phyloP scores from a whole-genome alignment of 1,284 basidiomycete genomes.

The Ceratobasidium sp. region DNA sequence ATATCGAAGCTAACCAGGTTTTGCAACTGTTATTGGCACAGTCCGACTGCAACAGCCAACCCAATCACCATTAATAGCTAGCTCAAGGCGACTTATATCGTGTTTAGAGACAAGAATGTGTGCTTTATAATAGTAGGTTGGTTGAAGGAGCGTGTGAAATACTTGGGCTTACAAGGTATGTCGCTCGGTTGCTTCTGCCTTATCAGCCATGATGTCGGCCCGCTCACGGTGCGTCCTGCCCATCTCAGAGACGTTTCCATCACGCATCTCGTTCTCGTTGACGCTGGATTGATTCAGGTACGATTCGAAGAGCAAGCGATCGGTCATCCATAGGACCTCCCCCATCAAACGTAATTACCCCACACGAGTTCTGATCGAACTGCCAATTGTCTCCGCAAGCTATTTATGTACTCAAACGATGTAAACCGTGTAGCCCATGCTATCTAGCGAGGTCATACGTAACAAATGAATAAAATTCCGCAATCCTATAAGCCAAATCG shows the following conservation, averaged over 20 bases:
- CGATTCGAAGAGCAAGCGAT: constrained; percentile 72
- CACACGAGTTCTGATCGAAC: too few species aligned
- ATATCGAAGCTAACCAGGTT: background rate
- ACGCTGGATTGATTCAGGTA: constrained; percentile 82
- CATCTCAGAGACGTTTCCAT: constrained; percentile 82
- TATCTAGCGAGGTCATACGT: too few species aligned
- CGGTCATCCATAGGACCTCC: too few species aligned
- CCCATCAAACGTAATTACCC: too few species aligned
- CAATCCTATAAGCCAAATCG: too few species aligned
- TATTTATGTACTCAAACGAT: too few species aligned
- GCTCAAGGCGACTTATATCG: constrained; percentile 89
- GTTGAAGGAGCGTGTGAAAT: constrained; percentile 87
- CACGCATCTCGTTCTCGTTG: constrained; percentile 76
- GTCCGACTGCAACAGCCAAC: constrained; percentile 72
- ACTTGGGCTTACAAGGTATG: constrained; percentile 77
- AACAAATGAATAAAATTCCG: too few species aligned
- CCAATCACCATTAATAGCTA: constrained; percentile 78
- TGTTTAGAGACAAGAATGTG: constrained; percentile 71
- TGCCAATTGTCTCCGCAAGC: too few species aligned
- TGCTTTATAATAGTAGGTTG: constrained; percentile 76
- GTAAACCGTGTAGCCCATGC: too few species aligned
- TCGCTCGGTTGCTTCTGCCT: background rate
- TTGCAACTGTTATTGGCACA: constrained; percentile 66
- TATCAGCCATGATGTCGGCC: background rate
- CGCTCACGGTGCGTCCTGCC: constrained; percentile 77